Evolutionary conservation across 176 grass and related monocot genomes (phyloP).

Genomic region (Tillandsia fasciculata): DNA sequence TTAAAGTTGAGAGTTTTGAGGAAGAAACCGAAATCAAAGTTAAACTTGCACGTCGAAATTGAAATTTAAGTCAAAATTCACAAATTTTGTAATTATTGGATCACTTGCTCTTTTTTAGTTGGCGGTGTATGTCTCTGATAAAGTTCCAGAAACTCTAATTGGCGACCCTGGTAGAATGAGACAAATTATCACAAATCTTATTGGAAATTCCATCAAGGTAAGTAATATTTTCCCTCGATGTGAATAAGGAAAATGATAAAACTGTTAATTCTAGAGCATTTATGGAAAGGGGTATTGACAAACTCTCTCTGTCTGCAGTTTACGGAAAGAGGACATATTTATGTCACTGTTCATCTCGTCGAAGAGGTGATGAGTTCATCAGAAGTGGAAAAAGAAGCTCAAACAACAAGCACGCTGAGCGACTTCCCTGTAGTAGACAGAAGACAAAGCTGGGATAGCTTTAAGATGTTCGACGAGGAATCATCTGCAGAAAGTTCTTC

Average conservation of each 20-base stretch:
- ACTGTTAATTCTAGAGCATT: conserved; percentile 1
- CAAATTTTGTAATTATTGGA: background rate
- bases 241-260: conserved; percentile 13
- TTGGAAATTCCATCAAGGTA: conserved; percentile 97
- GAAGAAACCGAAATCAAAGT: too few relatives aligned
- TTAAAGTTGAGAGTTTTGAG: too few relatives aligned
- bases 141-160: conserved; percentile 77
- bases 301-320: conserved; percentile 50
- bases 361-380: conserved; percentile 53
- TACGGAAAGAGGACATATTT: conserved; percentile 91
- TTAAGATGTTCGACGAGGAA: conserved; percentile 42
- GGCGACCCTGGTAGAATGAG: conserved; percentile 84
- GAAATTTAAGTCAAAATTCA: too few relatives aligned
- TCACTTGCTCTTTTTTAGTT: conserved; percentile 42
- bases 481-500: conserved; percentile 37
- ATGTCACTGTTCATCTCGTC: conserved; percentile 78
- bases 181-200: conserved; percentile 97
- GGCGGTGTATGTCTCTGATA: conserved; percentile 82
- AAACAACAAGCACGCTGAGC: conserved; percentile 58
- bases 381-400: conserved; percentile 45
- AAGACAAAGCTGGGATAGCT: conserved; percentile 64
- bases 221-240: conserved; percentile 21
- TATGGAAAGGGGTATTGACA: conserved; percentile 21
- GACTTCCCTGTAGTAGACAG: conserved; percentile 42
- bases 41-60: too few relatives aligned